phyloP scores from a whole-genome alignment of 352 stramenopile species.

The Pythium folliculosum region DNA sequence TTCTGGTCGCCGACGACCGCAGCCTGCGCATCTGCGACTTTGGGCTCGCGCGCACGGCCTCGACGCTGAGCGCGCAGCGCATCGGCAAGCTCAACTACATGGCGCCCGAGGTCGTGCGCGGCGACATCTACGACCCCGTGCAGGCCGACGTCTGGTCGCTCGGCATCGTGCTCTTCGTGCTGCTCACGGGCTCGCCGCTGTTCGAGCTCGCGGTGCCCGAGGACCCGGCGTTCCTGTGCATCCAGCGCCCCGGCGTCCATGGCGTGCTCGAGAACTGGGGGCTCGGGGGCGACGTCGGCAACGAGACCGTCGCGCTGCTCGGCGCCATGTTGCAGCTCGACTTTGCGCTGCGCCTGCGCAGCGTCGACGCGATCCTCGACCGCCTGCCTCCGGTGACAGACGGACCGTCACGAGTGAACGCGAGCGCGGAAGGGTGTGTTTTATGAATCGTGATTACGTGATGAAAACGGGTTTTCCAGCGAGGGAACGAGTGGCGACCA shows the following conservation, averaged over 20 bases:
- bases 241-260: slow-evolving; percentile 7
- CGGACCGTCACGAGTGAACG: too few species aligned
- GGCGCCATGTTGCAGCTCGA: slow-evolving; percentile 13
- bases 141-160: slow-evolving; percentile 61
- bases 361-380: slow-evolving; percentile 3
- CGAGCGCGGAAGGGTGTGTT: slow-evolving; percentile 36
- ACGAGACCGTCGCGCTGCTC: slow-evolving; percentile 15
- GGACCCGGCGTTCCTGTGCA: slow-evolving; percentile 1
- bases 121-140: slow-evolving; percentile 23
- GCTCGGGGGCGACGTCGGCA: neutral
- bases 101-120: slow-evolving; percentile 26
- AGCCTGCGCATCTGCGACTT: slow-evolving; percentile 32
- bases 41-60: slow-evolving; percentile 15
- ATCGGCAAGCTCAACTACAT: slow-evolving; percentile 35
- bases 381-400: neutral
- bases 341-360: neutral
- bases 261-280: slow-evolving; percentile 18
- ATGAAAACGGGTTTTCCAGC: neutral
- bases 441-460: slow-evolving; percentile 32
- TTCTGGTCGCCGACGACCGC: slow-evolving; percentile 7
- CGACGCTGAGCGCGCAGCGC: neutral
- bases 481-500: neutral
- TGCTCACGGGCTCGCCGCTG: slow-evolving; percentile 67
- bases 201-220: neutral
- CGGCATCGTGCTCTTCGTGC: slow-evolving; percentile 66